phyloP scores from a whole-genome alignment of 2,329 filamentous ascomycete genomes.

The Penicillium nordicum region DNA sequence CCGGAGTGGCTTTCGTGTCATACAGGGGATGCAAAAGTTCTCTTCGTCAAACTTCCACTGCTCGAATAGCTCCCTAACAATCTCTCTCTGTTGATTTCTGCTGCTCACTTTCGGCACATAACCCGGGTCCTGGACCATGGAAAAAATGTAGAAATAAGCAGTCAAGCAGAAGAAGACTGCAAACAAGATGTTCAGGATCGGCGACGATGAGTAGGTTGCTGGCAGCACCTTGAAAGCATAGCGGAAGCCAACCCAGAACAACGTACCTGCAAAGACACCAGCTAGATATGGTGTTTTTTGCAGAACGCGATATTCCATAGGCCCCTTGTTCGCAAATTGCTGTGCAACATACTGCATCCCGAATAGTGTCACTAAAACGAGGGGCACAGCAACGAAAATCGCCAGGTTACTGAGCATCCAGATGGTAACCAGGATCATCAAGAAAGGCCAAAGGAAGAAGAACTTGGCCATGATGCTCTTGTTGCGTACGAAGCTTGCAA shows the following conservation, averaged over 20 bases:
- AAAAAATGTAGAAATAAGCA: slow-evolving; percentile 79
- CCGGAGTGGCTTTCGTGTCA: slow-evolving; percentile 86
- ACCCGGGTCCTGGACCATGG: slow-evolving; percentile 86
- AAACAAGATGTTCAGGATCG: slow-evolving; percentile 78
- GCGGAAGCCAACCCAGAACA: slow-evolving; percentile 75
- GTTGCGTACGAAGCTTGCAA: slow-evolving; percentile 71
- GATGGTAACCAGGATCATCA: slow-evolving; percentile 68
- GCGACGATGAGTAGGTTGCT: slow-evolving; percentile 62
- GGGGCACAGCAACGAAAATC: slow-evolving; percentile 71
- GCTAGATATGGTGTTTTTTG: slow-evolving; percentile 92
- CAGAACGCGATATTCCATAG: slow-evolving; percentile 81
- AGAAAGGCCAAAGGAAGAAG: slow-evolving; percentile 84
- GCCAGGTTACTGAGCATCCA: slow-evolving; percentile 70
- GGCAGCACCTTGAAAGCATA: slow-evolving; percentile 74
- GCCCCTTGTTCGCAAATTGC: slow-evolving; percentile 75
- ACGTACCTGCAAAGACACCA: slow-evolving; percentile 82
- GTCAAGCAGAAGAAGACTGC: slow-evolving; percentile 61
- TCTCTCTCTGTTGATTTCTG: slow-evolving; percentile 81
- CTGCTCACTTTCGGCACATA: slow-evolving; percentile 89
- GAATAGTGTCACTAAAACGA: slow-evolving; percentile 62
- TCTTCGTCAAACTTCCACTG: slow-evolving; percentile 88
- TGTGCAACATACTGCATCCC: slow-evolving; percentile 72
- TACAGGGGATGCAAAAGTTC: slow-evolving; percentile 91
- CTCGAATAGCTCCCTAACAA: slow-evolving; percentile 81
- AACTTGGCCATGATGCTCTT: slow-evolving; percentile 76